A percentile compares a stretch with the other conserved stretches of the same genome.
These are phyloP conservation scores for Lipomyces kockii DNA, from an alignment of 805 yeast species.

Conservation along the genomic window DNA sequence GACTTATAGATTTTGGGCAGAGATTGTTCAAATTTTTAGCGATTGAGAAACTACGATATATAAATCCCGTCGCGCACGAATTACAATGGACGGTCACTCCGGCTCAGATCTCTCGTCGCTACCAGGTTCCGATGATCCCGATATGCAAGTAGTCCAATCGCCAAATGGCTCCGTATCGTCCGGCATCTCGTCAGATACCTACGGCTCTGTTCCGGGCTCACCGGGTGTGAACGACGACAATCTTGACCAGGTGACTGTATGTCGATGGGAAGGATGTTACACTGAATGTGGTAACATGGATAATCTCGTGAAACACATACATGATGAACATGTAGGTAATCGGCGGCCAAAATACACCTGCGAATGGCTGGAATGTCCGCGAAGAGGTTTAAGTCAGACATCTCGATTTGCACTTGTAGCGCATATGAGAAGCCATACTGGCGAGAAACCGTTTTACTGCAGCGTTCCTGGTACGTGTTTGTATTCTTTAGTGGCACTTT, in stretches of 20 bases:
- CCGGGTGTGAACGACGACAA: conserved; percentile 39
- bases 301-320: conserved; percentile 50
- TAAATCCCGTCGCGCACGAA: neutral
- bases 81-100: conserved; percentile 8
- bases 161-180: conserved; percentile 23
- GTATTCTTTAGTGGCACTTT: neutral
- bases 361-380: conserved; percentile 64
- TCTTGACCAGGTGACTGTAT: conserved; percentile 39
- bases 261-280: conserved; percentile 51
- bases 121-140: conserved; percentile 17
- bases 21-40: neutral
- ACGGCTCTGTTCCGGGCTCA: conserved; percentile 37
- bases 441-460: conserved; percentile 69
- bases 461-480: conserved; percentile 48
- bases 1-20: neutral
- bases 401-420: conserved; percentile 62
- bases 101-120: conserved; percentile 28
- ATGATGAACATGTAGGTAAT: conserved; percentile 48
- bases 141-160: conserved; percentile 14
- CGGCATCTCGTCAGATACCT: conserved; percentile 31
- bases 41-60: neutral
- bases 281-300: conserved; percentile 45
- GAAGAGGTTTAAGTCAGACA: conserved; percentile 57
- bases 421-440: conserved; percentile 69
- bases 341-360: conserved; percentile 54